Evolutionary conservation across 225 moss, liverwort and hornwort genomes (phyloP).

Genomic region (Marchantia paleacea): DNA sequence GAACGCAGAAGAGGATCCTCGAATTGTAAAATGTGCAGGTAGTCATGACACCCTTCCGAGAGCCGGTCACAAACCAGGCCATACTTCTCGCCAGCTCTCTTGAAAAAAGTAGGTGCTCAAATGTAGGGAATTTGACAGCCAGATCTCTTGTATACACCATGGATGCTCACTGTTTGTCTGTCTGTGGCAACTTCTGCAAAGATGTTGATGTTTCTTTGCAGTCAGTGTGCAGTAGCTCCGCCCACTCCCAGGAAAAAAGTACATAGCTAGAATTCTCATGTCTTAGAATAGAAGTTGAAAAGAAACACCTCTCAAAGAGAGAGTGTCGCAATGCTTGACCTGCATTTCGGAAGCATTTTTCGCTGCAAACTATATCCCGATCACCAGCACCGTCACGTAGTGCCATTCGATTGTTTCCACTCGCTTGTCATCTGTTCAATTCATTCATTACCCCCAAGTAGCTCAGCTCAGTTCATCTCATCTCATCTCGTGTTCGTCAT

Average conservation of each 20-base stretch:
- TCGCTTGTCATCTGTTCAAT: background rate
- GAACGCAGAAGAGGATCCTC: conserved; percentile 34
- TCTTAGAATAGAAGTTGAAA: background rate
- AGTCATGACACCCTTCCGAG: conserved; percentile 16
- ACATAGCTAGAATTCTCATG: background rate
- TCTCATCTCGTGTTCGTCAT: background rate
- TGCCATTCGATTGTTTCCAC: too few species aligned
- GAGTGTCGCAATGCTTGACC: background rate
- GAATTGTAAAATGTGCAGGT: conserved; percentile 41
- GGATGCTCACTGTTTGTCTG: conserved; percentile 13
- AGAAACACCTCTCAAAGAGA: conserved; percentile 1
- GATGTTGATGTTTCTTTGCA: conserved; percentile 18
- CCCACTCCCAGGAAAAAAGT: conserved; percentile 5
- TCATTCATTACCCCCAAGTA: background rate
- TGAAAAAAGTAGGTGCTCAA: conserved; percentile 22
- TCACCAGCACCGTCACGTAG: too few species aligned
- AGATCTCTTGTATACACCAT: conserved; percentile 18
- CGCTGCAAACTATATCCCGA: background rate
- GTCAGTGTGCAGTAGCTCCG: conserved; percentile 13
- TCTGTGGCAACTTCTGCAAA: conserved; percentile 17
- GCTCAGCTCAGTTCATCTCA: background rate
- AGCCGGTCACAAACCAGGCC: conserved; percentile 21
- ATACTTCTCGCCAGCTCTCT: conserved; percentile 15
- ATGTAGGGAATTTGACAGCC: conserved; percentile 24
- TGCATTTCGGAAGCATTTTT: background rate